phyloP scores from a whole-genome alignment of 1,284 basidiomycete species.

The Chalciporus sp. region DNA sequence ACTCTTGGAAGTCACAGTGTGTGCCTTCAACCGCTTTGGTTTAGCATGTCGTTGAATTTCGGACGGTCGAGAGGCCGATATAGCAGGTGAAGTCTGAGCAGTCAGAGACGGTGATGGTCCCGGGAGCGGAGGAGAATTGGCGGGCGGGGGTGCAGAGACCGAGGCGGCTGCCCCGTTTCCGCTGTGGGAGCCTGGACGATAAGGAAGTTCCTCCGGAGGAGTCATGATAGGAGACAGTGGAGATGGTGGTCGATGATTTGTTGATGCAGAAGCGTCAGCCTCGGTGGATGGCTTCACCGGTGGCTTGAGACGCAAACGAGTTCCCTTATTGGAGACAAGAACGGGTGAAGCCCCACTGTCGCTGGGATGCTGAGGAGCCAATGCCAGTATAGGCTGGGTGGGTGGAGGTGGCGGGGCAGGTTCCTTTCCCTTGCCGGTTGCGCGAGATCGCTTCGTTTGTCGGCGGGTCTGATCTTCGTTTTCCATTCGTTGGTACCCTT shows the following conservation, averaged over 20 bases:
- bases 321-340: slow-evolving; percentile 45
- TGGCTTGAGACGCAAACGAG: slow-evolving; percentile 44
- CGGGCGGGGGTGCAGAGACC: slow-evolving; percentile 11
- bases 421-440: slow-evolving; percentile 43
- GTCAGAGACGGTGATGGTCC: slow-evolving; percentile 25
- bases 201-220: slow-evolving; percentile 30
- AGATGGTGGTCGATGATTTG: slow-evolving; percentile 26
- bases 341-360: slow-evolving; percentile 21
- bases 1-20: slow-evolving; percentile 74
- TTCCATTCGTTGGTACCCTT: slow-evolving; percentile 41
- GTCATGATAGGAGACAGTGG: slow-evolving; percentile 35
- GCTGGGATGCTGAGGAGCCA: slow-evolving; percentile 21
- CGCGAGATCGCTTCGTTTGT: slow-evolving; percentile 32
- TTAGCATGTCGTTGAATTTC: slow-evolving; percentile 53
- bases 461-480: slow-evolving; percentile 44
- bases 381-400: slow-evolving; percentile 25
- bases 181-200: slow-evolving; percentile 24
- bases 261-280: slow-evolving; percentile 18
- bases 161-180: slow-evolving; percentile 25
- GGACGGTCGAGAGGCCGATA: slow-evolving; percentile 37
- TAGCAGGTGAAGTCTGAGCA: slow-evolving; percentile 18
- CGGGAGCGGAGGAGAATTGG: slow-evolving; percentile 22
- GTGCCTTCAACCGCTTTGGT: slow-evolving; percentile 75
- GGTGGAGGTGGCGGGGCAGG: slow-evolving; percentile 22
- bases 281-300: slow-evolving; percentile 31